phyloP scores from a whole-genome alignment of 106 monocot genomes.

The Apostasia ramifera region DNA sequence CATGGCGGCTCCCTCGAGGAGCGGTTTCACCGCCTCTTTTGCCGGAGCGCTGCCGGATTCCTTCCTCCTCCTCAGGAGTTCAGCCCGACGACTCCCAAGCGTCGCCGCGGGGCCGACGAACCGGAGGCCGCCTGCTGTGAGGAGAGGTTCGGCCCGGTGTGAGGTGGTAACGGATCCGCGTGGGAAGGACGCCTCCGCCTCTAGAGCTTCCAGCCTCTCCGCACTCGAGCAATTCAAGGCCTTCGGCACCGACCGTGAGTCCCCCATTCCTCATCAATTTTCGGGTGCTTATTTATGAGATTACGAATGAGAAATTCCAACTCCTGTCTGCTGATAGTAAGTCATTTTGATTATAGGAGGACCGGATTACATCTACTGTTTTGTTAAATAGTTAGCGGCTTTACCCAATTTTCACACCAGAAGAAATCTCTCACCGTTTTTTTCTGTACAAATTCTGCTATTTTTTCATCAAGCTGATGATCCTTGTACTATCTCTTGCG shows the following conservation, averaged over 20 bases:
- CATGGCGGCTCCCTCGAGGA: background rate
- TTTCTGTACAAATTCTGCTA: too few species aligned
- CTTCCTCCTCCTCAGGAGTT: background rate
- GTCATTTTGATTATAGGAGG: too few species aligned
- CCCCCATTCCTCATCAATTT: too few species aligned
- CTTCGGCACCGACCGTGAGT: conserved; percentile 60
- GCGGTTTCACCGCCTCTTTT: background rate
- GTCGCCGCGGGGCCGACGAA: background rate
- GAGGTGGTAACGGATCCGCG: conserved; percentile 20
- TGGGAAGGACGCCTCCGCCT: conserved; percentile 13
- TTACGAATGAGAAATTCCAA: too few species aligned
- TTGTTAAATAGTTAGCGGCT: too few species aligned
- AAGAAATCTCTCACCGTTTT: too few species aligned
- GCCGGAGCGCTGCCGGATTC: background rate
- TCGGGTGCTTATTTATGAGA: too few species aligned
- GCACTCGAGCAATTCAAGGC: conserved; percentile 84
- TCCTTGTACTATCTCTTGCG: too few species aligned
- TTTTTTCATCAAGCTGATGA: too few species aligned
- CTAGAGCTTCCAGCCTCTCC: conserved; percentile 49
- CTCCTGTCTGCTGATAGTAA: too few species aligned
- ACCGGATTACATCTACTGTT: too few species aligned
- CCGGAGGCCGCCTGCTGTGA: background rate
- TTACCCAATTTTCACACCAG: too few species aligned
- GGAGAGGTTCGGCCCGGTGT: conserved; percentile 18
- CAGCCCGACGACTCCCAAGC: background rate